A percentile compares a stretch with the other conserved stretches of the same genome.
These are phyloP conservation scores for Metschnikowia sp. DNA, from an alignment of 805 yeast genomes.

Conservation along the genomic window DNA sequence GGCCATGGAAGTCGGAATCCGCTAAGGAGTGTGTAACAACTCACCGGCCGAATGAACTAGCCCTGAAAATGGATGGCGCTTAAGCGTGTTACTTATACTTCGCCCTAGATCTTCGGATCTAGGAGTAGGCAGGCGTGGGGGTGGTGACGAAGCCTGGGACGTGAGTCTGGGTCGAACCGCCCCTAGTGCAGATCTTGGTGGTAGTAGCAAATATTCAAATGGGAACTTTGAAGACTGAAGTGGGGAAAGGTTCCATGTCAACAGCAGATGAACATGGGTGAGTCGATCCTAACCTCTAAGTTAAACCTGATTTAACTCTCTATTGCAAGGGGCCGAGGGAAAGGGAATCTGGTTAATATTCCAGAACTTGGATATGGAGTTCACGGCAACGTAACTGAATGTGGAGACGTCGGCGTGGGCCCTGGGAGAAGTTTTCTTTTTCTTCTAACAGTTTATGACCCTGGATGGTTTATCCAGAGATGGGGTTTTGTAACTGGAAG, in stretches of 20 bases:
- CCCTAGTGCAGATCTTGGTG: conserved; percentile 34
- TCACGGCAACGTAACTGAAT: conserved; percentile 34
- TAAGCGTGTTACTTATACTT: conserved; percentile 41
- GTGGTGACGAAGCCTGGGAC: too few relatives aligned
- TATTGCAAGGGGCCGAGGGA: conserved; percentile 32
- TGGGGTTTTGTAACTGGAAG: too few relatives aligned
- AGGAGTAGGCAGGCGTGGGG: too few relatives aligned
- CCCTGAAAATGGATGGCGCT: conserved; percentile 39
- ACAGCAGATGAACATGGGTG: conserved; percentile 43
- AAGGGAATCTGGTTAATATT: conserved; percentile 44
- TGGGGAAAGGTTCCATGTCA: conserved; percentile 19
- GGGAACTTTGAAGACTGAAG: too few relatives aligned
- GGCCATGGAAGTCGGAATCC: too few relatives aligned
- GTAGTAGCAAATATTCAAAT: conserved; percentile 31
- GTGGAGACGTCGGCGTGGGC: conserved; percentile 42
- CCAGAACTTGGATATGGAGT: conserved; percentile 38
- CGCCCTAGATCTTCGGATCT: conserved; percentile 3
- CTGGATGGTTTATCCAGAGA: too few relatives aligned
- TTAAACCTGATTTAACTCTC: conserved; percentile 37
- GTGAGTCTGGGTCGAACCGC: conserved; percentile 20
- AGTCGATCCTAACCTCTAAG: conserved; percentile 43
- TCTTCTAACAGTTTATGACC: conserved; percentile 39
- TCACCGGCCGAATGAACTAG: conserved; percentile 51
- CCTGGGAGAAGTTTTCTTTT: conserved; percentile 43
- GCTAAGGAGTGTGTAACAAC: too few relatives aligned